A percentile compares a stretch with the other conserved stretches of the same genome.
Conservation (phyloP, 192 early-diverging fungal genomes). For the Backusella morwellensis region DNA sequence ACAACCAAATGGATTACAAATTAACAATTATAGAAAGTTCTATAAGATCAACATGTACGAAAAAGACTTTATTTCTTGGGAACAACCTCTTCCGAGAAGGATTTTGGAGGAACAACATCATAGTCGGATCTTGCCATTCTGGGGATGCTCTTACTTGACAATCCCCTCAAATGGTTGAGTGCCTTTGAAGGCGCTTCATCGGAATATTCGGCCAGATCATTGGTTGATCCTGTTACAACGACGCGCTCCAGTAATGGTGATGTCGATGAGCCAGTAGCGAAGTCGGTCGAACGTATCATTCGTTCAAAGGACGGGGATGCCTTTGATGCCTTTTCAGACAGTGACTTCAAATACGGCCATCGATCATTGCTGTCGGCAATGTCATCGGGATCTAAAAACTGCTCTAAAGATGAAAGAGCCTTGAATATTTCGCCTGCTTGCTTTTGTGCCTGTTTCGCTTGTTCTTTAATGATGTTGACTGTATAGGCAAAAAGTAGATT, state of each 20-base stretch:
- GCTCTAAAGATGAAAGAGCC: constrained; percentile 2
- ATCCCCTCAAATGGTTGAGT: not conserved
- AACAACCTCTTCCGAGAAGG: not conserved
- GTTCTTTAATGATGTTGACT: not conserved
- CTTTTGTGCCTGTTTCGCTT: not conserved
- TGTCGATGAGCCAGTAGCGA: not conserved
- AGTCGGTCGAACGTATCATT: not conserved
- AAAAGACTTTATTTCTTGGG: not conserved
- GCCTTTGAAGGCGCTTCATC: not conserved
- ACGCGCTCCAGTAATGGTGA: not conserved
- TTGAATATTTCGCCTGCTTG: not conserved
- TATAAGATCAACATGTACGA: not conserved
- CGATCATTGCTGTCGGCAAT: not conserved
- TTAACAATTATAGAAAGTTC: too few species aligned
- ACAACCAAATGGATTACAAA: too few species aligned
- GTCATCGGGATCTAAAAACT: constrained; percentile 2
- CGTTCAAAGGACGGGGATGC: not conserved
- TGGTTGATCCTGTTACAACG: not conserved
- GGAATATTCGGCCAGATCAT: not conserved
- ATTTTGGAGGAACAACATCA: not conserved
- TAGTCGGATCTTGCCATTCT: not conserved
- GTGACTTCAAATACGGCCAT: not conserved
- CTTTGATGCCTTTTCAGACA: not conserved
- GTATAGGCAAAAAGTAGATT: not conserved
- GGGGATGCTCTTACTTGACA: not conserved